Percentiles rank a stretch among this genome's conserved stretches.
Conservation (phyloP, 345 rosid species). For the Eutrema yunnanense region DNA sequence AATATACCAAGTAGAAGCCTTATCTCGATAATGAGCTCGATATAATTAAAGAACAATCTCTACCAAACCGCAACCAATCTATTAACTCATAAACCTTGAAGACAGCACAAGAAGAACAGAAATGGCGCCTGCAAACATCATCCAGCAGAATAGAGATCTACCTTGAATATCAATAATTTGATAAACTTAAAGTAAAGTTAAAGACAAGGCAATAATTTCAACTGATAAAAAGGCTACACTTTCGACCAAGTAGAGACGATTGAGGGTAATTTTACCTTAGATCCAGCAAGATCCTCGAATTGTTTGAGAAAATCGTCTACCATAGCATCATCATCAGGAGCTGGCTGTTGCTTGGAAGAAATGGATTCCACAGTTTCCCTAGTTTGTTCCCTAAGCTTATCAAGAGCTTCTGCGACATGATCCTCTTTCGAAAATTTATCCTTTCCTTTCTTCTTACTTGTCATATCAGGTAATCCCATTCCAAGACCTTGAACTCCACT, state of each 20-base stretch:
- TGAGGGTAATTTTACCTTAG: slow-evolving; percentile 46
- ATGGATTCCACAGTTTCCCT: slow-evolving; percentile 82
- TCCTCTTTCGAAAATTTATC: slow-evolving; percentile 51
- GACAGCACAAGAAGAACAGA: background rate
- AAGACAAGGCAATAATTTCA: background rate
- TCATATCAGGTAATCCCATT: slow-evolving; percentile 89
- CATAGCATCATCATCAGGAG: slow-evolving; percentile 55
- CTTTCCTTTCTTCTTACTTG: slow-evolving; percentile 69
- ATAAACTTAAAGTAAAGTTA: background rate
- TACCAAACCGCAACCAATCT: background rate
- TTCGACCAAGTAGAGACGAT: background rate
- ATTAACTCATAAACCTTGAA: background rate
- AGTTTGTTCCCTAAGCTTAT: slow-evolving; percentile 79
- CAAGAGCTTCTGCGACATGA: slow-evolving; percentile 78
- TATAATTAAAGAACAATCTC: background rate
- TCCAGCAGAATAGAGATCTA: no score
- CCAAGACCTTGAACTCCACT: slow-evolving; percentile 80
- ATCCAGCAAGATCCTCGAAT: slow-evolving; percentile 84
- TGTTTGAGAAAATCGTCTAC: slow-evolving; percentile 91
- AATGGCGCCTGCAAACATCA: background rate
- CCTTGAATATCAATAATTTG: no score
- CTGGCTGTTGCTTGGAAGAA: slow-evolving; percentile 33
- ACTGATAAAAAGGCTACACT: background rate
- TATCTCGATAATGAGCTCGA: background rate
- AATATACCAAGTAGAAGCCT: background rate